Evolutionary conservation across 1,139 yeast genomes (phyloP).

Genomic region (Taphrina confusa): DNA sequence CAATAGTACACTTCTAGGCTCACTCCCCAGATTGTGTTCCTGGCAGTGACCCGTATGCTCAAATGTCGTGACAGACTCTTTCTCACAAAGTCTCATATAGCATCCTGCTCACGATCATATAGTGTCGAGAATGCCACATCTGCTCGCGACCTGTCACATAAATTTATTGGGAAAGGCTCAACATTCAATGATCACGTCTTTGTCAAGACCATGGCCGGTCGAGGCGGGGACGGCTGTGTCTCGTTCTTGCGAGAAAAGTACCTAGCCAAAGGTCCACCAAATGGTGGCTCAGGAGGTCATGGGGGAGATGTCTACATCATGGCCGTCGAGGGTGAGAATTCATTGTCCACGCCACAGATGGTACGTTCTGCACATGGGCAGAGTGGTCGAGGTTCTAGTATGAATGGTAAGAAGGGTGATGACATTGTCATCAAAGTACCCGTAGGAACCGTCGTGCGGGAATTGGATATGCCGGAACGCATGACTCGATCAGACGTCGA

Average conservation of each 20-base stretch:
- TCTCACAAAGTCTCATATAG: background rate
- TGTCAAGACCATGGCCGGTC: constrained; percentile 56
- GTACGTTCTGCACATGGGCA: constrained; percentile 74
- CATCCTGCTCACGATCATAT: too few relatives aligned
- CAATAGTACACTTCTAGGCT: too few relatives aligned
- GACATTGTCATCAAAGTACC: constrained; percentile 84
- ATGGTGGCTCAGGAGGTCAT: constrained; percentile 96
- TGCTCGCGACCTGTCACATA: constrained; percentile 28
- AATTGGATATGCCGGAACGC: constrained; percentile 65
- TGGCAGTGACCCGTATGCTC: background rate
- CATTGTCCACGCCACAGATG: constrained; percentile 63
- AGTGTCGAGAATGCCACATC: constrained; percentile 1
- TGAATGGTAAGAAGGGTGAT: constrained; percentile 80
- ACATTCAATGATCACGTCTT: constrained; percentile 27
- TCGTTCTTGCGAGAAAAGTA: constrained; percentile 87
- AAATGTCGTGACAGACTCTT: background rate
- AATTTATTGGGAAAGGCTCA: constrained; percentile 18
- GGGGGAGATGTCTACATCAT: constrained; percentile 87
- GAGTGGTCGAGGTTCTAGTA: constrained; percentile 69
- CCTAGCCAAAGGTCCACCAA: constrained; percentile 86
- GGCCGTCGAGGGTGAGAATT: constrained; percentile 67
- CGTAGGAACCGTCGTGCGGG: constrained; percentile 63
- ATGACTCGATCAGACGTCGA: constrained; percentile 65
- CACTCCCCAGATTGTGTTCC: too few relatives aligned
- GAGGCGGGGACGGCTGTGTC: constrained; percentile 85